Evolutionary conservation across 139 green algal genomes (phyloP).

Genomic region (Closterium sp.): DNA sequence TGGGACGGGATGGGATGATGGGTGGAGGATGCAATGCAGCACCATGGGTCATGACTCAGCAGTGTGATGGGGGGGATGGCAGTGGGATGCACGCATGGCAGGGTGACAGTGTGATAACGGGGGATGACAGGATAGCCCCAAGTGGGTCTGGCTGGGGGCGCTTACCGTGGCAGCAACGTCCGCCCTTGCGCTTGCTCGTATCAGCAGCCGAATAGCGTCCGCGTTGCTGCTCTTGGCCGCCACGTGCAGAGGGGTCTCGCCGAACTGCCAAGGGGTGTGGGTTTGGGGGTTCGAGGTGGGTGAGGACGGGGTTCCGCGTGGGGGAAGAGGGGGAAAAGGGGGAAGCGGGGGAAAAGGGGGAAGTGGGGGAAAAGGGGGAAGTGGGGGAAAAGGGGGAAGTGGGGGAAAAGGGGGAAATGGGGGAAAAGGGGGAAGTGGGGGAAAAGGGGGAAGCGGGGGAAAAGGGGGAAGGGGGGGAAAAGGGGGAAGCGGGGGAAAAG

Average conservation of each 20-base stretch:
- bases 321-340: background rate
- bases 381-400: background rate
- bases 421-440: background rate
- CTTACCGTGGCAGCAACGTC: background rate
- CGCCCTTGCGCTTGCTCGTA: background rate
- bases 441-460: background rate
- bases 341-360: background rate
- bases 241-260: background rate
- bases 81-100: too few relatives aligned
- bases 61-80: too few relatives aligned
- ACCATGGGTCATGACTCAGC: too few relatives aligned
- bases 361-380: background rate
- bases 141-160: background rate
- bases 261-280: background rate
- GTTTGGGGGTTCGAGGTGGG: background rate
- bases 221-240: conserved; percentile 11
- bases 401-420: background rate
- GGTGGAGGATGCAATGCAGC: too few relatives aligned
- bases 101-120: too few relatives aligned
- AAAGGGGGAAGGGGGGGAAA: background rate
- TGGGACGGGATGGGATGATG: background rate
- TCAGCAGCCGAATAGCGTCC: background rate
- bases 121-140: too few relatives aligned
- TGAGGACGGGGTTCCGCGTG: too few relatives aligned
- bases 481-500: background rate